Evolutionary conservation across 208 protist genomes (phyloP).

Genomic region (Herpetomonas tarakana): DNA sequence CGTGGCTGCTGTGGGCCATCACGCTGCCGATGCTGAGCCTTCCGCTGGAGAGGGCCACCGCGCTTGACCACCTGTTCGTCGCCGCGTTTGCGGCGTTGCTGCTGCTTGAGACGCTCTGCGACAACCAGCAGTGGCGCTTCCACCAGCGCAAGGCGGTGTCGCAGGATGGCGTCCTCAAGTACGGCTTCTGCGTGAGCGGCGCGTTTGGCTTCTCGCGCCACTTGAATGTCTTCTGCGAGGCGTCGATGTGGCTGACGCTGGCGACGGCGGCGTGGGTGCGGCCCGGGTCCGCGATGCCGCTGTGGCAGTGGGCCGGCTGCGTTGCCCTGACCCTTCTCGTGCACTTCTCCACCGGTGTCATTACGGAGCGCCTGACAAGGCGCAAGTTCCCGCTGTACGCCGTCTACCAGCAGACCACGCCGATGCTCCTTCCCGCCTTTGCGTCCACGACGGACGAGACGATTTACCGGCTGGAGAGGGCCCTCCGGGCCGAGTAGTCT

Average conservation of each 20-base stretch:
- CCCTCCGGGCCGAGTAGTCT: neutral
- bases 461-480: slow-evolving; percentile 22
- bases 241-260: slow-evolving; percentile 52
- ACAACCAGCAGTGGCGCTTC: slow-evolving; percentile 79
- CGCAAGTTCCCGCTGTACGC: slow-evolving; percentile 68
- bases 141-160: slow-evolving; percentile 37
- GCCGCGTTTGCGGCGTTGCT: slow-evolving; percentile 26
- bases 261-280: slow-evolving; percentile 28
- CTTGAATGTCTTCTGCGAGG: slow-evolving; percentile 74
- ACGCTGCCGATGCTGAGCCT: slow-evolving; percentile 56
- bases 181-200: slow-evolving; percentile 69
- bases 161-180: slow-evolving; percentile 18
- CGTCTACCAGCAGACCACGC: slow-evolving; percentile 66
- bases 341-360: slow-evolving; percentile 41
- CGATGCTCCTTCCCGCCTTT: slow-evolving; percentile 72
- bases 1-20: slow-evolving; percentile 70
- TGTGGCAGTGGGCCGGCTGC: slow-evolving; percentile 50
- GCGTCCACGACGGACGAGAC: slow-evolving; percentile 36
- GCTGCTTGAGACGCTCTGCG: slow-evolving; percentile 48
- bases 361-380: slow-evolving; percentile 49
- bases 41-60: slow-evolving; percentile 14
- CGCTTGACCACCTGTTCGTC: slow-evolving; percentile 34
- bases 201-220: slow-evolving; percentile 76
- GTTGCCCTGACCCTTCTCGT: slow-evolving; percentile 36
- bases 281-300: slow-evolving; percentile 10